Conservation (phyloP, 192 early-diverging fungal species). For the Kickxella alabastrina region DNA sequence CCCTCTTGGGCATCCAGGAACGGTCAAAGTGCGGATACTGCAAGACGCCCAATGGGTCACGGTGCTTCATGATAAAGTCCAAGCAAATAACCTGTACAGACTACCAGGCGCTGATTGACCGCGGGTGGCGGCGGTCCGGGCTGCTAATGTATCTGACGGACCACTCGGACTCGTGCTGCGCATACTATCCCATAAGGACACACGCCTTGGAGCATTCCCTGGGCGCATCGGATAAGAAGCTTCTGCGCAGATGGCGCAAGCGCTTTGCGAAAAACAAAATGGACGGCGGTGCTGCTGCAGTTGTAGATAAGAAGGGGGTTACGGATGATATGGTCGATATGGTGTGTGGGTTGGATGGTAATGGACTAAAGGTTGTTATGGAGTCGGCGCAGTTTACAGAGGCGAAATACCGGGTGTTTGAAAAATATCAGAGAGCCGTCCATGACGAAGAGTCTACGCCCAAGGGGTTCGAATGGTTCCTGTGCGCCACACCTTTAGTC, state of each 20-base stretch:
- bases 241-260: conserved; percentile 26
- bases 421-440: conserved; percentile 75
- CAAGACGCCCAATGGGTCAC: conserved; percentile 2
- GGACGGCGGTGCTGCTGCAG: too few relatives aligned
- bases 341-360: not conserved
- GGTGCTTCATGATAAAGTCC: conserved; percentile 2
- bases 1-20: conserved; percentile 17
- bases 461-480: conserved; percentile 59
- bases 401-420: conserved; percentile 74
- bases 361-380: conserved; percentile 12
- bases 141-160: conserved; percentile 49
- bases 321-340: too few relatives aligned
- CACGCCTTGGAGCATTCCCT: conserved; percentile 14
- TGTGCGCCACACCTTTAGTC: conserved; percentile 72
- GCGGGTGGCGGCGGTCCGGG: conserved; percentile 52
- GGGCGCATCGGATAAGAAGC: conserved; percentile 18
- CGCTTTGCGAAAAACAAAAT: not conserved
- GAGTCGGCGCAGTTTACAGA: conserved; percentile 65
- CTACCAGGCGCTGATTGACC: conserved; percentile 49
- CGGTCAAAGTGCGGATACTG: conserved; percentile 46
- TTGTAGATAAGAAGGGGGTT: too few relatives aligned
- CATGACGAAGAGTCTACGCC: conserved; percentile 66
- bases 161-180: conserved; percentile 53
- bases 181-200: conserved; percentile 46
- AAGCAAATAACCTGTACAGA: conserved; percentile 18